Evolutionary conservation across 176 grass and related monocot genomes (phyloP), one percentile per base, ranked within the genome.

Genomic region (Neostapfia colusana): DNA sequence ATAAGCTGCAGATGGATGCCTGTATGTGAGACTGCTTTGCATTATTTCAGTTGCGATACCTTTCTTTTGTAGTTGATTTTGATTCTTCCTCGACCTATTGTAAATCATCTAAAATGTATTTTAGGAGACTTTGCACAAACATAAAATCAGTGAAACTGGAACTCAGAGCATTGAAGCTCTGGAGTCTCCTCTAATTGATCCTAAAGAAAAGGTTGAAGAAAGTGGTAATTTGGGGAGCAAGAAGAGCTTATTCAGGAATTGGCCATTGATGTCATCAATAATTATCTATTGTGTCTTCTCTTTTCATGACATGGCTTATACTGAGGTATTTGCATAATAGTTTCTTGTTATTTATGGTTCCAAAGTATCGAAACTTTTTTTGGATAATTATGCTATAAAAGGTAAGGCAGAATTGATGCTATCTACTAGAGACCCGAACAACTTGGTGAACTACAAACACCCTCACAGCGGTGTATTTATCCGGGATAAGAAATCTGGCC

Each of bases 221-320:
- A 81, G 27, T 56, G 78, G 86, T 39, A 78, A 18, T 45, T 69
- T 6, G 37, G 37, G 70, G 58, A 60, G 45, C 10, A 90, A 89
- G 74, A 79, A 89, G 67, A 93, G 66, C 86, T 67, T 97, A 87
- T 85, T 97, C n/a, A 93, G 74, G 66, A 97, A 97, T 73, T 91
- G 93, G 93, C 88, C 93, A 81, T 67, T 97, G 77, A 97, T 97
- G 80, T 97, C 93, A 75, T 93, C 93, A n/a, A 89, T 97, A 83
- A 85, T 97, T 67, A 13, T 89, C 64, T 97, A 91, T 54, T 97
- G 93, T 56, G 60, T 89, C 63, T 93, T 91, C 67, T 97, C 90
- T 50, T 89, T 91, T 83, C 90, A 93, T 72, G 93, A 97, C 65
- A 97, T 91, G 88, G 93, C 93, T 63, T 97, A 97, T 65, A 87